Evolutionary conservation across 441 rosid genomes (phyloP).

Genomic region (Viola pubescens): DNA sequence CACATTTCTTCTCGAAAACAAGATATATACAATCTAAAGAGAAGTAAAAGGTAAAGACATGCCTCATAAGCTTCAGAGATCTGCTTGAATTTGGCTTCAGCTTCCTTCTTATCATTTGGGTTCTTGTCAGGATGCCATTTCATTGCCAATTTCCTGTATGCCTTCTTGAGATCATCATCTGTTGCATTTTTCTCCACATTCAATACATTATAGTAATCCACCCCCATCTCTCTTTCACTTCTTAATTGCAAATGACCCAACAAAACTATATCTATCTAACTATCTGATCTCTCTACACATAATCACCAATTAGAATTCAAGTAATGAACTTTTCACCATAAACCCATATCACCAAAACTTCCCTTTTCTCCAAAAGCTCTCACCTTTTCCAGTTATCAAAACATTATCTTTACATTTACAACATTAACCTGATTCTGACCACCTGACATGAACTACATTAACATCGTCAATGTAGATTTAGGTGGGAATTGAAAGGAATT

Average conservation of each 20-base stretch:
- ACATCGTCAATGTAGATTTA: neutral
- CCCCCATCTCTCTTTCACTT: conserved; percentile 41
- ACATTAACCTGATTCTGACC: too few relatives aligned
- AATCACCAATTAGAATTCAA: neutral
- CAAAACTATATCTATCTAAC: neutral
- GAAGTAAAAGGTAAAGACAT: conserved; percentile 3
- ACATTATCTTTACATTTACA: too few relatives aligned
- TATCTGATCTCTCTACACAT: conserved; percentile 2
- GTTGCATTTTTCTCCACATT: conserved; percentile 66
- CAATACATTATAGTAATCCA: conserved; percentile 72
- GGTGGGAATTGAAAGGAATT: too few relatives aligned
- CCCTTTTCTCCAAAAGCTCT: neutral
- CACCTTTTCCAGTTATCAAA: neutral
- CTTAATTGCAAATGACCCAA: neutral
- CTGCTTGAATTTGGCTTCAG: conserved; percentile 89
- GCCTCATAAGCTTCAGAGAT: conserved; percentile 95
- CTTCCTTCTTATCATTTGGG: conserved; percentile 68
- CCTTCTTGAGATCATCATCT: conserved; percentile 84
- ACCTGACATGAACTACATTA: neutral
- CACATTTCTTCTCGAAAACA: neutral
- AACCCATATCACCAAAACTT: conserved; percentile 13
- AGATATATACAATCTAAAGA: neutral
- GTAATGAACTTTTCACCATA: neutral
- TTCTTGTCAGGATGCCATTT: conserved; percentile 98
- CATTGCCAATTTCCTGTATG: conserved; percentile 78